Evolutionary conservation across 495 filamentous ascomycete genomes (phyloP), one percentile per base, ranked within the genome.

Genomic region (Lepidopterella palustris): DNA sequence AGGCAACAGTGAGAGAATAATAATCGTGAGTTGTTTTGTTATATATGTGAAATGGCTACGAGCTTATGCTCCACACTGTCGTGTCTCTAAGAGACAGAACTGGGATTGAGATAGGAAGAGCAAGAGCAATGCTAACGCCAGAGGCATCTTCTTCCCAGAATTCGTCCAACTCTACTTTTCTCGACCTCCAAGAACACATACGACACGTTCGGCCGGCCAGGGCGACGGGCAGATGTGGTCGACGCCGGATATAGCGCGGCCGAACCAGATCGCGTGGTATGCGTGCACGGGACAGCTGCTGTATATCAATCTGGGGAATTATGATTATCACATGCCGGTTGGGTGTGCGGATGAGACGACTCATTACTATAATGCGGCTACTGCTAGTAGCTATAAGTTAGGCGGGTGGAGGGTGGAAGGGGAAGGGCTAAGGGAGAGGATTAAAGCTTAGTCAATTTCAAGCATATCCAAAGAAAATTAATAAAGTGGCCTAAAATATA

Each of bases 341-440:
- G 83, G 83, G 9, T 85, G 81, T 68, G 69, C 75, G 39, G 82
- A 85, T 68, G 75, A 84, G 70, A 85, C 82, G 58, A 79, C 77
- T 61, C 78, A 79, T 68, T 78, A 77, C 55, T 77, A 79, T 45
- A 78, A 80, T 45, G 75, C 68, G 18, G 70, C 68, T 25, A 74
- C 71, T 49, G 24, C 45, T n/a, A n/a, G n/a, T n/a, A n/a, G n/a
- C n/a, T n/a, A n/a, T n/a, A n/a, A n/a, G n/a, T n/a, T n/a, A n/a
- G n/a, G n/a, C n/a, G n/a, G n/a, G n/a, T n/a, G n/a, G n/a, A n/a
- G n/a, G n/a, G n/a, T n/a, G n/a, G n/a, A n/a, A n/a, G n/a, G n/a
- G n/a, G n/a, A n/a, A n/a, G n/a, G n/a, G n/a, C n/a, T n/a, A 39
- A 20, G 39, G 39, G 3, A 2, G 20, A 2, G 20, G 13, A 15